Conservation (phyloP, 2,329 filamentous ascomycete genomes). For the Fusarium foetens region DNA sequence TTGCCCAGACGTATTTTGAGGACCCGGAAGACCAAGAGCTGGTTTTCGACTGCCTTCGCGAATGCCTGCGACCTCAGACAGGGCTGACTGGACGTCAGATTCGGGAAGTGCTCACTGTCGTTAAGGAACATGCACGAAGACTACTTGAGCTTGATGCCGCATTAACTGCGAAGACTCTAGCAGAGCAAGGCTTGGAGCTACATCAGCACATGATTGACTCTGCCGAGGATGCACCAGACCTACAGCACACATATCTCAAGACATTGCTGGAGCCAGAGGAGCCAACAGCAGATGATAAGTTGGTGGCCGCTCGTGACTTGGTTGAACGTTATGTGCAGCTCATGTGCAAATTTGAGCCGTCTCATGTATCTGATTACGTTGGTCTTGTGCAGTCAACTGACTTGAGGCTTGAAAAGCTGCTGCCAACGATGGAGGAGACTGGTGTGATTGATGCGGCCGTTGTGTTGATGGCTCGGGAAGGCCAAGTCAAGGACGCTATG, state of each 20-base stretch:
- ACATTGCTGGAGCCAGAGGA: constrained; percentile 75
- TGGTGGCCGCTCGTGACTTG: constrained; percentile 66
- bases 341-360: constrained; percentile 86
- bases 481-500: constrained; percentile 85
- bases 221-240: constrained; percentile 67
- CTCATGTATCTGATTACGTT: constrained; percentile 87
- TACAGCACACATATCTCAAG: constrained; percentile 80
- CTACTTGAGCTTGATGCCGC: constrained; percentile 74
- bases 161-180: constrained; percentile 73
- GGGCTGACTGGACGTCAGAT: constrained; percentile 75
- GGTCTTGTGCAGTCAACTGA: constrained; percentile 79
- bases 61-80: constrained; percentile 75
- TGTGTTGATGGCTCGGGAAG: constrained; percentile 88
- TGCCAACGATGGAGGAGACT: constrained; percentile 88
- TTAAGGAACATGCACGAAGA: constrained; percentile 72
- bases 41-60: constrained; percentile 82
- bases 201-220: constrained; percentile 73
- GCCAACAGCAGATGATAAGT: constrained; percentile 48
- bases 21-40: constrained; percentile 79
- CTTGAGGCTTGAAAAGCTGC: constrained; percentile 79
- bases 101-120: constrained; percentile 74
- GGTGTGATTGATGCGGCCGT: constrained; percentile 94
- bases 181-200: constrained; percentile 68
- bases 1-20: constrained; percentile 85
- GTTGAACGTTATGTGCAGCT: constrained; percentile 88